A percentile compares a stretch with the other conserved stretches of the same genome.
These are phyloP conservation scores for Anisodus acutangulus DNA, from an alignment of 257 asterid genomes.

Conservation along the genomic window DNA sequence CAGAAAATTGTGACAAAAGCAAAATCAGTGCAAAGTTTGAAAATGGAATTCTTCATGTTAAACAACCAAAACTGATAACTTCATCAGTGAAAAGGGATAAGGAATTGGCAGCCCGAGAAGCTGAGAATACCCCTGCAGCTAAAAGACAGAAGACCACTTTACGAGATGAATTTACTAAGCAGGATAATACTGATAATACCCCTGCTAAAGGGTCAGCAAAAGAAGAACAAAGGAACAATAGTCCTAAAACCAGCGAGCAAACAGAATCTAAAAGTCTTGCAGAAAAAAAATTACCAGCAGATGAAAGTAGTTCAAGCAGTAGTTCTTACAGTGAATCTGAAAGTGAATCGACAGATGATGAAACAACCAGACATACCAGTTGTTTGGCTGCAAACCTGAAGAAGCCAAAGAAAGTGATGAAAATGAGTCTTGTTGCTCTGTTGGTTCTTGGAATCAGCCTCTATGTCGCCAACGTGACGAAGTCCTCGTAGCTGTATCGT, in stretches of 20 bases:
- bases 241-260: not conserved
- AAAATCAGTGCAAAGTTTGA: constrained; percentile 57
- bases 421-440: constrained; percentile 39
- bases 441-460: constrained; percentile 51
- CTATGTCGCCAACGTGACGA: constrained; percentile 39
- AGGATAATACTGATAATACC: constrained; percentile 20
- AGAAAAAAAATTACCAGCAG: constrained; percentile 15
- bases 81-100: constrained; percentile 38
- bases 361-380: not conserved
- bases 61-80: constrained; percentile 53
- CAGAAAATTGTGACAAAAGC: constrained; percentile 45
- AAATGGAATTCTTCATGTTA: constrained; percentile 48
- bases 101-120: constrained; percentile 30
- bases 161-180: constrained; percentile 32
- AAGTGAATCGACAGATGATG: not conserved
- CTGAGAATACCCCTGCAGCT: constrained; percentile 30
- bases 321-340: constrained; percentile 2
- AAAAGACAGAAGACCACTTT: constrained; percentile 30
- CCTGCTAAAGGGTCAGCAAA: constrained; percentile 15
- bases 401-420: constrained; percentile 47
- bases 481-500: constrained; percentile 22
- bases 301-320: constrained; percentile 27
- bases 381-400: constrained; percentile 46
- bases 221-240: constrained; percentile 29
- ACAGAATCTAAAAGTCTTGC: not conserved